These are phyloP conservation scores for Pseudocohnilembus persalinus DNA, from an alignment of 169 alveolate genomes.

Conservation along the genomic window DNA sequence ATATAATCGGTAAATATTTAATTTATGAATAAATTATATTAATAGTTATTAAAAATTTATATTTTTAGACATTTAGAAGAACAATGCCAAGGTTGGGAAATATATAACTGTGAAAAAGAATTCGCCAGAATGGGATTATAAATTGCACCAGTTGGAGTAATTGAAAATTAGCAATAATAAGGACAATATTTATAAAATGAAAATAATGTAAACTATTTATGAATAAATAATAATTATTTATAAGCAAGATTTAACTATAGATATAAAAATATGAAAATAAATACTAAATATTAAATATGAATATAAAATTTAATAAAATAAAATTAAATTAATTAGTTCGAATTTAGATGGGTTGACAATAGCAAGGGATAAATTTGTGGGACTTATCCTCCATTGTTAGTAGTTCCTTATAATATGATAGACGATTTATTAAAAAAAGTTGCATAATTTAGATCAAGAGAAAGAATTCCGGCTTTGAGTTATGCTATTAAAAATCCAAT, in stretches of 20 bases:
- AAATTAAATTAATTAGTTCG: not conserved
- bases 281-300: not conserved
- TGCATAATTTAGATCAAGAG: constrained; percentile 72
- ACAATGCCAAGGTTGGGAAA: constrained; percentile 22
- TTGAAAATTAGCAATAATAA: constrained; percentile 1
- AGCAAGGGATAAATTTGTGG: constrained; percentile 12
- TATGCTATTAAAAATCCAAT: constrained; percentile 39
- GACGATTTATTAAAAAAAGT: constrained; percentile 16
- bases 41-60: too few species aligned
- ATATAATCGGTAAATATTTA: not conserved
- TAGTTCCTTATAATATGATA: constrained; percentile 27
- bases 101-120: constrained; percentile 19
- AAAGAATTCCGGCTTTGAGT: constrained; percentile 74
- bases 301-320: not conserved
- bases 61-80: constrained; percentile 5
- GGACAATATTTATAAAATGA: not conserved
- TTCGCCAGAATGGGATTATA: constrained; percentile 26
- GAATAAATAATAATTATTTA: too few species aligned
- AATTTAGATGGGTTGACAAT: not conserved
- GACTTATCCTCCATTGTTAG: constrained; percentile 36
- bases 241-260: not conserved
- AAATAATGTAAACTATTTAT: too few species aligned
- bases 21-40: too few species aligned
- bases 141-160: constrained; percentile 15
- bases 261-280: not conserved